These are phyloP conservation scores for Sporothrix brasiliensis DNA, from an alignment of 2,329 filamentous ascomycete species.

Conservation along the genomic window DNA sequence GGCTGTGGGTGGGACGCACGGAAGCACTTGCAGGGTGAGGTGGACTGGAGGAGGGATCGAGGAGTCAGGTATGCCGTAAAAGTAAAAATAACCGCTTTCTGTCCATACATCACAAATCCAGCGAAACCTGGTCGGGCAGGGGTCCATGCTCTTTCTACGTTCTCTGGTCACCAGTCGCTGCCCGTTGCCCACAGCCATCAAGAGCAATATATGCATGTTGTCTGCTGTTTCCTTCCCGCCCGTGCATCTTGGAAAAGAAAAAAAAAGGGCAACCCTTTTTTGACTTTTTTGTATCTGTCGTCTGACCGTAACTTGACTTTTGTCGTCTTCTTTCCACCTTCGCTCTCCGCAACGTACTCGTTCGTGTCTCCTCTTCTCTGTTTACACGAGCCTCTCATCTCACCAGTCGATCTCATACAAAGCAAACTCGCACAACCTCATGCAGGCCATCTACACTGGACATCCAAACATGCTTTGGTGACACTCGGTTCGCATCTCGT, in stretches of 20 bases:
- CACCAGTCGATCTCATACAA: background rate
- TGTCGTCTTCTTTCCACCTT: background rate
- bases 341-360: background rate
- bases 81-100: constrained; percentile 25
- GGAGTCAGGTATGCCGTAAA: background rate
- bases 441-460: constrained; percentile 4
- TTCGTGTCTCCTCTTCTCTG: background rate
- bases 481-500: constrained; percentile 11
- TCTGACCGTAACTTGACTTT: background rate
- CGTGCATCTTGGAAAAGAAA: constrained; percentile 17
- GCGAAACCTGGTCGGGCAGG: constrained; percentile 1
- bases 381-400: constrained; percentile 2
- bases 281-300: background rate
- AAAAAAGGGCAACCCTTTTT: background rate
- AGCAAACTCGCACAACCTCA: constrained; percentile 5
- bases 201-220: constrained; percentile 28
- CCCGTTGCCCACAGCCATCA: background rate
- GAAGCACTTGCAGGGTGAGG: constrained; percentile 18
- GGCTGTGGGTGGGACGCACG: constrained; percentile 13
- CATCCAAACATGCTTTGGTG: constrained; percentile 26
- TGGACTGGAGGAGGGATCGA: background rate
- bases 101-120: background rate
- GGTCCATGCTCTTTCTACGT: constrained; percentile 3
- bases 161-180: background rate
- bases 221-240: constrained; percentile 26